A percentile compares a stretch with the other conserved stretches of the same genome.
phyloP scores from a whole-genome alignment of 1,284 basidiomycete species.

The Marasmius fiardii region DNA sequence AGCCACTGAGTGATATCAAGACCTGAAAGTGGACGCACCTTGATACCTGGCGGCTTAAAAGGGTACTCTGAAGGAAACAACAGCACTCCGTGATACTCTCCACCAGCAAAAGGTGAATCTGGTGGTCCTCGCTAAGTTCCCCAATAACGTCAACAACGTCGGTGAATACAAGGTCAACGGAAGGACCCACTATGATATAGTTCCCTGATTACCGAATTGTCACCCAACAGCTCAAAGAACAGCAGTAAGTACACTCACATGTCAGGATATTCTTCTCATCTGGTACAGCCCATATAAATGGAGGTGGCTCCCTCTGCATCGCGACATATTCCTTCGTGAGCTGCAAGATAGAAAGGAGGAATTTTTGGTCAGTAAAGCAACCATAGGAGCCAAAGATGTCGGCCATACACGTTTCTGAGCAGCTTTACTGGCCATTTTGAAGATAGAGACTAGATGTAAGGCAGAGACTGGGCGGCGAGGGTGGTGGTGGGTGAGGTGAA shows the following conservation, averaged over 20 bases:
- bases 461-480: background rate
- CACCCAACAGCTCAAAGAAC: conserved; percentile 8
- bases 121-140: conserved; percentile 78
- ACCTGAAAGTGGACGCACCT: conserved; percentile 47
- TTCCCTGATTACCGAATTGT: conserved; percentile 60
- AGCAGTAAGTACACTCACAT: conserved; percentile 47
- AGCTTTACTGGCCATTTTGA: conserved; percentile 75
- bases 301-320: conserved; percentile 93
- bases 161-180: conserved; percentile 7
- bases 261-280: conserved; percentile 95
- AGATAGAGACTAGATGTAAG: background rate
- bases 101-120: conserved; percentile 88
- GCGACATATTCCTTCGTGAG: conserved; percentile 86
- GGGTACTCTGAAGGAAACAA: conserved; percentile 92
- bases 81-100: conserved; percentile 90
- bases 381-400: background rate
- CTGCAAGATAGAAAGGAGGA: conserved; percentile 34
- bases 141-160: too few species aligned
- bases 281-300: conserved; percentile 90
- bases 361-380: background rate
- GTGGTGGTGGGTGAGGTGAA: background rate
- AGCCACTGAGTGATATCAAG: conserved; percentile 1
- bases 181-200: conserved; percentile 70
- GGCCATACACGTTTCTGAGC: conserved; percentile 76
- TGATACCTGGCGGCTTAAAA: conserved; percentile 95